phyloP scores from a whole-genome alignment of 1,139 yeast species.

The Kurtzmaniella quercitrusa region DNA sequence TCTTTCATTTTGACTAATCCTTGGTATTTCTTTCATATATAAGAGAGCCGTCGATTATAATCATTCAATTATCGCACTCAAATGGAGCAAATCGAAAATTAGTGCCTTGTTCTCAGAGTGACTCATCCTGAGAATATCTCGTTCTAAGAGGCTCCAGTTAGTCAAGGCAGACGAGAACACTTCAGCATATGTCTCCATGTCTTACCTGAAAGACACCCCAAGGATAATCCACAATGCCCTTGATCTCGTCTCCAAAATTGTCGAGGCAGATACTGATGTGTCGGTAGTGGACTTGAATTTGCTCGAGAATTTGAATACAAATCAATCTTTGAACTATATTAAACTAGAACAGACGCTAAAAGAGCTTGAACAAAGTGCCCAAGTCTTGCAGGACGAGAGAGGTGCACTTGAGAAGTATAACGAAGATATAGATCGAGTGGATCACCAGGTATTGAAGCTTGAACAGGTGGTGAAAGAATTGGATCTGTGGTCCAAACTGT shows the following conservation, averaged over 20 bases:
- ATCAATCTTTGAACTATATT: slow-evolving; percentile 53
- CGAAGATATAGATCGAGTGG: slow-evolving; percentile 37
- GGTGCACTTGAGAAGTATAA: slow-evolving; percentile 12
- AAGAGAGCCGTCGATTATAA: too few relatives aligned
- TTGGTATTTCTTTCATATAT: too few relatives aligned
- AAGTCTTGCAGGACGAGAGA: slow-evolving; percentile 3
- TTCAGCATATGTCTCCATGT: slow-evolving; percentile 2
- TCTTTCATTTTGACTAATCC: too few relatives aligned
- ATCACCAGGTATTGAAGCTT: slow-evolving; percentile 40
- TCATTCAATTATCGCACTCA: too few relatives aligned
- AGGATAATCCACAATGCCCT: slow-evolving; percentile 28
- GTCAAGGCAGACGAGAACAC: too few relatives aligned
- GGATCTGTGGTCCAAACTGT: slow-evolving; percentile 56
- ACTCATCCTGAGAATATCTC: too few relatives aligned
- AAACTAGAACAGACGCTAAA: slow-evolving; percentile 48
- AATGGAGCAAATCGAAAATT: too few relatives aligned
- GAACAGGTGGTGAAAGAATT: slow-evolving; percentile 49
- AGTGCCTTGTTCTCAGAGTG: too few relatives aligned
- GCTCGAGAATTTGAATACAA: slow-evolving; percentile 53
- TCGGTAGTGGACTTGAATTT: slow-evolving; percentile 49
- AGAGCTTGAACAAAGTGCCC: slow-evolving; percentile 31
- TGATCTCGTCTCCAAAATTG: slow-evolving; percentile 21
- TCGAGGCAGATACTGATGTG: slow-evolving; percentile 54
- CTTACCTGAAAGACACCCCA: slow-evolving; percentile 24
- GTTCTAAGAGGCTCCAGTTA: too few relatives aligned